Evolutionary conservation across 73 alveolate genomes (phyloP).

Genomic region (Halteria grandinella): DNA sequence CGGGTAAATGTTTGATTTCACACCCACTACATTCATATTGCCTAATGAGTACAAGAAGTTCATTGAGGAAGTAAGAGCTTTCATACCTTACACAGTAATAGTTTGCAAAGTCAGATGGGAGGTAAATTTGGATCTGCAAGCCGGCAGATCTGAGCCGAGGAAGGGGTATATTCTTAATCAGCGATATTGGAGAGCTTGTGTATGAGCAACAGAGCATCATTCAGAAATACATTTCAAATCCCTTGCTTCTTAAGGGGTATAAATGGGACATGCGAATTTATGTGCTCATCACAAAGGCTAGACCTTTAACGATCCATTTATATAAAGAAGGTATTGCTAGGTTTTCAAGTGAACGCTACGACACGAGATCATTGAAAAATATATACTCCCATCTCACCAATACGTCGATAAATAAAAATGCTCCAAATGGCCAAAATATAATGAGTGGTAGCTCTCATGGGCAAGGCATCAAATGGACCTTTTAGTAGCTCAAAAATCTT

Average conservation of each 20-base stretch:
- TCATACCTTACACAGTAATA: no score
- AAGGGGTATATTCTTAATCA: slow-evolving; percentile 56
- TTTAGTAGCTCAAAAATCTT: slow-evolving; percentile 51
- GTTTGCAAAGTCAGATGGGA: slow-evolving; percentile 52
- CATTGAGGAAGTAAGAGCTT: slow-evolving; percentile 45
- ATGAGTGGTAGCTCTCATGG: slow-evolving; percentile 60
- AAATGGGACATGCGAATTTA: slow-evolving; percentile 75
- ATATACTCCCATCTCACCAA: slow-evolving; percentile 62
- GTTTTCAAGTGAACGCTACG: slow-evolving; percentile 63
- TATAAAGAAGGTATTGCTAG: slow-evolving; percentile 68
- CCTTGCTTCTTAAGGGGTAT: slow-evolving; percentile 57
- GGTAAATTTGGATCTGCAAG: slow-evolving; percentile 68
- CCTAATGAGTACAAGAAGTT: slow-evolving; percentile 71
- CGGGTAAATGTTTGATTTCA: slow-evolving; percentile 60
- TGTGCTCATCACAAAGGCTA: slow-evolving; percentile 46
- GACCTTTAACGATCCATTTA: slow-evolving; percentile 61
- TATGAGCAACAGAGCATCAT: slow-evolving; percentile 62
- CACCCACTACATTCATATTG: slow-evolving; percentile 63
- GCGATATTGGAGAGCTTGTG: slow-evolving; percentile 52
- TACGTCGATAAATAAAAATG: slow-evolving; percentile 61
- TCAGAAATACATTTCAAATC: slow-evolving; percentile 64
- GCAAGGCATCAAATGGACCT: slow-evolving; percentile 67
- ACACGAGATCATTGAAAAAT: slow-evolving; percentile 38
- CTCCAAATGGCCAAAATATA: slow-evolving; percentile 45
- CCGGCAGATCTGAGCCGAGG: slow-evolving; percentile 74